Base-by-base conservation (phyloP, 306 rosid genomes). In the Cajanus cajan region DNA sequence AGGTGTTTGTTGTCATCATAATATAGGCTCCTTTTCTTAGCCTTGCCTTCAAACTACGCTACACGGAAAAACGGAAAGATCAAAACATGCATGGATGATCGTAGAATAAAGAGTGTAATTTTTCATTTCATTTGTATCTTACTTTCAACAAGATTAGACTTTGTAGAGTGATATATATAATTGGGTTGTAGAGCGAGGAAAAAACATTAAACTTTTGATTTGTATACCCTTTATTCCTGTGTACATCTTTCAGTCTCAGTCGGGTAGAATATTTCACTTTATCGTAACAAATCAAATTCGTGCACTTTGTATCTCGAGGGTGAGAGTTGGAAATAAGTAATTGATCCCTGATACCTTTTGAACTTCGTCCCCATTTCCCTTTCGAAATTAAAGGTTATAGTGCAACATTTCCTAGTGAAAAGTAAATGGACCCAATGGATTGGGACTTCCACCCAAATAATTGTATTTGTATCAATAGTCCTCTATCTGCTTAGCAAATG, bases 241-340 rank as follows among this genome's bases (percentile, higher is more conserved):
- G 22, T 33, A 69, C 65, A 44, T 62, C 61, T 51, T 43, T 48
- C 54, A 28, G 10, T 33, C 51, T 19, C 71, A 55, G 6, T 43
- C 16, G 11, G 6, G 65, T 13, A 55, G 70, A 58, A 69, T 40
- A 72, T 58, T 58, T 73, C 74, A 52, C 75, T 63, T 73, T 73
- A 39, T 64, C 55, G 19, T 44, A 78, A 51, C 68, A 18, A 48
- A 39, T 73, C 14, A 80, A 19, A 71, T 71, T 31, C 31, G 4
- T 24, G 54, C 74, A 41, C 28, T 24, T 54, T n/a, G 58, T 54
- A 40, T 25, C 9, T 55, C 13, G 9, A 61, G 58, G 6, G 47
- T 16, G 65, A 36, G 64, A 48, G 25, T 48, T 48, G 40, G 78
- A 7, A 34, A 73, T 47, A 15, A 47, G 54, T 47, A 15, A 13